These are phyloP conservation scores for Colletotrichum caudatum DNA, from an alignment of 2,329 filamentous ascomycete genomes.

Conservation along the genomic window DNA sequence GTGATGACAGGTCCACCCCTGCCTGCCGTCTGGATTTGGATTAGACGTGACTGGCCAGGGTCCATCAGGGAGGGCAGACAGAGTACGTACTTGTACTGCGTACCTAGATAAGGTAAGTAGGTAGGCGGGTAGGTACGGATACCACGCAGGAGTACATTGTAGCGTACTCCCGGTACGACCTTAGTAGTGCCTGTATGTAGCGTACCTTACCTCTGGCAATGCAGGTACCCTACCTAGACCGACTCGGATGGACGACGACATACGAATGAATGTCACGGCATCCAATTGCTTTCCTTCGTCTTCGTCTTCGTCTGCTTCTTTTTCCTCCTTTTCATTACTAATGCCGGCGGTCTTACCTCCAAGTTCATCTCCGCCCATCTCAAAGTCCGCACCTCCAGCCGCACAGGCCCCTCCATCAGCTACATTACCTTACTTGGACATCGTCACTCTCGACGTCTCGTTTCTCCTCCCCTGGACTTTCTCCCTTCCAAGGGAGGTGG, in stretches of 20 bases:
- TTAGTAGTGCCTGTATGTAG: too few species aligned
- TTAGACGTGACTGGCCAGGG: constrained; percentile 1
- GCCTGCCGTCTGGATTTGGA: constrained; percentile 1
- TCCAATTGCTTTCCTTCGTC: neutral
- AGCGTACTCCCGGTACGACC: too few species aligned
- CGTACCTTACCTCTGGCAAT: neutral
- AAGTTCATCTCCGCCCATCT: neutral
- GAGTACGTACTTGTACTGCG: neutral
- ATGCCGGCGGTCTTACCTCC: neutral
- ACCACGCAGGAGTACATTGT: too few species aligned
- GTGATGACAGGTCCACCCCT: constrained; percentile 14
- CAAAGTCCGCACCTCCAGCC: neutral
- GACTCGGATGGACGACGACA: neutral
- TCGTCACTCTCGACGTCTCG: neutral
- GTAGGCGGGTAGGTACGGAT: too few species aligned
- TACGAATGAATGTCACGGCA: neutral
- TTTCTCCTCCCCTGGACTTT: constrained; percentile 2
- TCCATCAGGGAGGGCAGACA: neutral
- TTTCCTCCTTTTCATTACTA: neutral
- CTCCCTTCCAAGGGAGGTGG: constrained; percentile 13
- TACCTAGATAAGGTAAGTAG: neutral
- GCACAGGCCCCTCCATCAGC: neutral
- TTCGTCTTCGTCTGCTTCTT: neutral
- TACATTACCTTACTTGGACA: neutral
- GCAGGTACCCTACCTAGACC: neutral